These are phyloP conservation scores for Pelargonium nanum DNA, from an alignment of 345 rosid species.

Conservation along the genomic window DNA sequence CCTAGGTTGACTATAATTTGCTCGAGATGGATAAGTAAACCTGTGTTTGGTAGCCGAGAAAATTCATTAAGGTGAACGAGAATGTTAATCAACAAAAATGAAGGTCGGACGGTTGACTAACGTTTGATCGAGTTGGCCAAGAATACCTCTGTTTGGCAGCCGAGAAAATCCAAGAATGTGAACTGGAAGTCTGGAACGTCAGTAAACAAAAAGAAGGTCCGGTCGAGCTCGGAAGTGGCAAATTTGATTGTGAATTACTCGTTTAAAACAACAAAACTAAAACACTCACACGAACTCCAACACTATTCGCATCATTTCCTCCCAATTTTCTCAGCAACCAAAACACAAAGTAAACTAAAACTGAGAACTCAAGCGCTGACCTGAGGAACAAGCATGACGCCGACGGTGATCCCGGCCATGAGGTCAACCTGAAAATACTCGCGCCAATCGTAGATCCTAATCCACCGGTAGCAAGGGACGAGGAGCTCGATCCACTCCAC, in stretches of 20 bases:
- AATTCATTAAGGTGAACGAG: not conserved
- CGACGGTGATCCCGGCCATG: conserved; percentile 89
- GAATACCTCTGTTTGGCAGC: conserved; percentile 9
- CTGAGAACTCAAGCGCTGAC: conserved; percentile 19
- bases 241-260: too few species aligned
- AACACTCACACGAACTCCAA: too few species aligned
- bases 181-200: not conserved
- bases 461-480: conserved; percentile 86
- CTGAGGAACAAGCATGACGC: conserved; percentile 99
- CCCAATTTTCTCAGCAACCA: conserved; percentile 1
- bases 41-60: conserved; percentile 16
- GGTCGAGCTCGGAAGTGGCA: not conserved
- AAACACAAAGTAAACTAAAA: not conserved
- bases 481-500: conserved; percentile 48
- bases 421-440: conserved; percentile 79
- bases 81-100: not conserved
- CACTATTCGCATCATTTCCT: not conserved
- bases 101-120: not conserved
- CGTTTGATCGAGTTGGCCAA: too few species aligned
- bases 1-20: too few species aligned
- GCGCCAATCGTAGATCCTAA: conserved; percentile 65
- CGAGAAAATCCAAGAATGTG: conserved; percentile 9
- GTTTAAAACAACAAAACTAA: too few species aligned
- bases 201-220: not conserved
- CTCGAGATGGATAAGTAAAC: not conserved